Base-by-base conservation (phyloP, 2,329 filamentous ascomycete species). In the Microcyclospora tardicrescens region DNA sequence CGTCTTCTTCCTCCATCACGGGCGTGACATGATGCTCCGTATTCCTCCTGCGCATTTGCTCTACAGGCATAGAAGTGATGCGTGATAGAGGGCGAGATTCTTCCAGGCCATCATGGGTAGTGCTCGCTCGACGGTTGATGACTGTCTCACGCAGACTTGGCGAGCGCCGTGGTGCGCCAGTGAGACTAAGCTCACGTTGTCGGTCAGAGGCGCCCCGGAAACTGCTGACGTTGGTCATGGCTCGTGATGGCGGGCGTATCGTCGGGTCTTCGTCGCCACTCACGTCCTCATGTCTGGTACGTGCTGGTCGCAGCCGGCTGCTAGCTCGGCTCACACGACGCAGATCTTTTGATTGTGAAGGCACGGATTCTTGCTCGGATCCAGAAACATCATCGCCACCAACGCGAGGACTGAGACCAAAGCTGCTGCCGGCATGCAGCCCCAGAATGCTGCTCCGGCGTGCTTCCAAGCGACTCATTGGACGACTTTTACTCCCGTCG, bases 201-300 rank as follows among this genome's bases (percentile, higher is more conserved):
- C 27, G 33, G 10, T 24, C 35, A 11, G 36, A n/a, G 10, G 16
- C 34, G 19, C 50, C 52, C 5, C 61, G 58, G 16, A 56, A 44
- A 19, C 54, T 47, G 16, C 60, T 56, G 40, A 63, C 56, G 34
- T 69, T 66, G 5, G 66, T 69, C 59, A 65, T 61, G 6, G 67
- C 66, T 28, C 67, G 63, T 12, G 66, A 69, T n/a, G 61, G 63
- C 6, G 64, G 61, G 15, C 67, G 62, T 10, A 64, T 44, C 1
- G 59, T 62, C 2, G 57, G 51, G n/a, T 64, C 61, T 19, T 54
- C 50, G 11, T 50, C 47, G 11, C 59, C 61, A 16, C 53, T 51
- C 6, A 44, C 46, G 14, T 56, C 56, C 6, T 50, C 53, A 16
- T 47, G 47, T 19, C 42, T 43, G 30, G 43, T 32, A 10, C 62